Percentiles rank a stretch among this genome's conserved stretches.
phyloP scores from a whole-genome alignment of 768 basidiomycete species.

The Leccinum subgranulosum region DNA sequence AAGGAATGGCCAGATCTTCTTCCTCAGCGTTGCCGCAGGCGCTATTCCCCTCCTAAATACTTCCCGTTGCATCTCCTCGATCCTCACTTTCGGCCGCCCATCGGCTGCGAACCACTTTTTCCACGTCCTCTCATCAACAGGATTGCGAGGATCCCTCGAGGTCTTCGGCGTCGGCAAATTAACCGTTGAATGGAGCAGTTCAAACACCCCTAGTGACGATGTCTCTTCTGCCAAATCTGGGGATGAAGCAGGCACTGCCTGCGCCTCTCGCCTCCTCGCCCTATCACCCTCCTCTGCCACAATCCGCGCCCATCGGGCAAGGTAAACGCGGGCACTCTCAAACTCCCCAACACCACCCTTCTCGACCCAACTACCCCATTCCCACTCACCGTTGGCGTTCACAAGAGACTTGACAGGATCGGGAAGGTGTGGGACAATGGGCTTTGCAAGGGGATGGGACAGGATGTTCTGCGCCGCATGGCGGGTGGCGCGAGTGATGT shows the following conservation, averaged over 20 bases:
- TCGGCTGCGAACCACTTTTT: constrained; percentile 72
- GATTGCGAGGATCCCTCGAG: constrained; percentile 75
- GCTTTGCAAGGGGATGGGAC: constrained; percentile 93
- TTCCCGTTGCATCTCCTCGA: constrained; percentile 70
- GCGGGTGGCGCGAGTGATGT: constrained; percentile 88
- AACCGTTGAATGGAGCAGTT: constrained; percentile 73
- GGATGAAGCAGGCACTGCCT: constrained; percentile 54
- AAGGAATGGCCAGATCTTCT: constrained; percentile 87
- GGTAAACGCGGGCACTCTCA: constrained; percentile 92
- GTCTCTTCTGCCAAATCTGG: constrained; percentile 54
- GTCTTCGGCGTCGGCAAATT: constrained; percentile 81
- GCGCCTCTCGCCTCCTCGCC: constrained; percentile 76
- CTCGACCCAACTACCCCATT: constrained; percentile 93
- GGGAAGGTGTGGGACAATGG: constrained; percentile 93
- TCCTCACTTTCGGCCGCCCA: constrained; percentile 61
- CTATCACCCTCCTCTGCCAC: constrained; percentile 98
- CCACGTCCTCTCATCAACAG: constrained; percentile 75
- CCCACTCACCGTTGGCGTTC: constrained; percentile 84
- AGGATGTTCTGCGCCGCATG: constrained; percentile 94
- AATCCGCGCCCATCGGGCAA: constrained; percentile 94
- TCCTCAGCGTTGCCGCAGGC: constrained; percentile 52
- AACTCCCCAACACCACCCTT: constrained; percentile 93
- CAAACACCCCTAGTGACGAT: constrained; percentile 83
- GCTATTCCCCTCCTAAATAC: constrained; percentile 75
- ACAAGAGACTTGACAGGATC: constrained; percentile 91